Conservation (phyloP, 768 basidiomycete genomes). For the Imleria badia region DNA sequence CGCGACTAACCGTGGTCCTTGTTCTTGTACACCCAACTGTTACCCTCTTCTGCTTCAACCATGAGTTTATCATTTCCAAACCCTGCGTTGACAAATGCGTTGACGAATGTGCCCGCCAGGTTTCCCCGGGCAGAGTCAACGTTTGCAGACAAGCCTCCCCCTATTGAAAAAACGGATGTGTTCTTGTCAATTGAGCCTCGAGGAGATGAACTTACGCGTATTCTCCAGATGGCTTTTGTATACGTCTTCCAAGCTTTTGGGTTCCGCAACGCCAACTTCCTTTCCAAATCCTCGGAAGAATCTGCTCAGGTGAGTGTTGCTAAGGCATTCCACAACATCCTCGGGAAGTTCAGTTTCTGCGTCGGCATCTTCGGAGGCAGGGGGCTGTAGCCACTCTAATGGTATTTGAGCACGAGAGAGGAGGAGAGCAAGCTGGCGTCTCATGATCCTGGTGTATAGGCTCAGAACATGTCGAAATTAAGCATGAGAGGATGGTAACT, state of each 20-base stretch:
- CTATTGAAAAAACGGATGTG: constrained; percentile 32
- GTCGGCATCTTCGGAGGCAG: constrained; percentile 47
- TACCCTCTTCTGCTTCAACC: constrained; percentile 94
- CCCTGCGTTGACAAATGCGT: constrained; percentile 98
- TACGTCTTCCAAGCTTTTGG: constrained; percentile 93
- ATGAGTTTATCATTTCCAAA: constrained; percentile 99
- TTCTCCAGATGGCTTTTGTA: constrained; percentile 97
- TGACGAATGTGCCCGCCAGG: constrained; percentile 95
- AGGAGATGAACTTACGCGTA: constrained; percentile 53
- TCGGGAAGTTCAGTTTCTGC: constrained; percentile 70
- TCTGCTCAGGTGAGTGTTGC: constrained; percentile 78
- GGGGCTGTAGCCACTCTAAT: constrained; percentile 79
- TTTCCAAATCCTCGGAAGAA: constrained; percentile 92
- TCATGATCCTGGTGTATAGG: constrained; percentile 64
- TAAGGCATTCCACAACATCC: constrained; percentile 82
- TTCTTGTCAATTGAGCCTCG: not conserved
- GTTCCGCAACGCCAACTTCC: constrained; percentile 85
- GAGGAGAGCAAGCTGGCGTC: constrained; percentile 90
- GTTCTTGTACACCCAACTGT: constrained; percentile 99
- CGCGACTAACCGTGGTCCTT: constrained; percentile 82
- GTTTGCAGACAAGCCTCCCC: constrained; percentile 64
- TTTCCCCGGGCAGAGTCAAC: constrained; percentile 95
- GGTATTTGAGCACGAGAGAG: constrained; percentile 92
- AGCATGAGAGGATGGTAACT: constrained; percentile 29
- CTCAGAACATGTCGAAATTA: not conserved